Base-by-base conservation (phyloP, 2,329 filamentous ascomycete species). In the Grosmannia clavigera region DNA sequence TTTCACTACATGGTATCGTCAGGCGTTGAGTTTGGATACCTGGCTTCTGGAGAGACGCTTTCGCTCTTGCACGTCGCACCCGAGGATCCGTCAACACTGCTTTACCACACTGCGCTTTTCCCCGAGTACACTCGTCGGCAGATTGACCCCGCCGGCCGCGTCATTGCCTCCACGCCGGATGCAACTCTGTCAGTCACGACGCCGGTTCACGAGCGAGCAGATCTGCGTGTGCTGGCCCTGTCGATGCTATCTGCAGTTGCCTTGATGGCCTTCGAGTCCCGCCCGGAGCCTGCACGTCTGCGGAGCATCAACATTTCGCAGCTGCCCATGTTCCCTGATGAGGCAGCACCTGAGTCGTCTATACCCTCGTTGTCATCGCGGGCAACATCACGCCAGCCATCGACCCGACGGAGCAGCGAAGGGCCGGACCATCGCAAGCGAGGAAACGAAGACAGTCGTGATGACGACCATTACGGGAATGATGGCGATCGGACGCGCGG, bases 211-310 rank as follows among this genome's bases (percentile, higher is more conserved):
- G 22, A 22, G 22, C 22, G 22, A 22, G 22, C 22, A 22, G 22
- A 22, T 22, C 22, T 22, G 22, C 22, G 22, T 22, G 22, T 22
- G 22, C 52, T 58, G 7, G 52, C 56, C 33, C 51, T 61, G 19
- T 9, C 29, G 7, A 5, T 25, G 27, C 53, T 61, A 16, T n/a
- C 31, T 16, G 57, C 52, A n/a, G 25, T 61, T 10, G 52, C 50
- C 27, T n/a, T 61, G 35, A 31, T 61, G 10, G 60, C 60, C 25
- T 58, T 53, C 33, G 60, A 55, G 56, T 58, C 60, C 16, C 16
- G 25, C 3, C 14, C 57, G 22, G 57, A 57, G 25, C 19, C 25
- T 31, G 40, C 16, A 16, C 57, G 60, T 9, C 60, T 43, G 38
- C 33, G 57, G 19, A 54, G 29, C 22, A 46, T 61, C 38, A 46